phyloP scores from a whole-genome alignment of 805 yeast genomes.

The Naumovozyma baii region DNA sequence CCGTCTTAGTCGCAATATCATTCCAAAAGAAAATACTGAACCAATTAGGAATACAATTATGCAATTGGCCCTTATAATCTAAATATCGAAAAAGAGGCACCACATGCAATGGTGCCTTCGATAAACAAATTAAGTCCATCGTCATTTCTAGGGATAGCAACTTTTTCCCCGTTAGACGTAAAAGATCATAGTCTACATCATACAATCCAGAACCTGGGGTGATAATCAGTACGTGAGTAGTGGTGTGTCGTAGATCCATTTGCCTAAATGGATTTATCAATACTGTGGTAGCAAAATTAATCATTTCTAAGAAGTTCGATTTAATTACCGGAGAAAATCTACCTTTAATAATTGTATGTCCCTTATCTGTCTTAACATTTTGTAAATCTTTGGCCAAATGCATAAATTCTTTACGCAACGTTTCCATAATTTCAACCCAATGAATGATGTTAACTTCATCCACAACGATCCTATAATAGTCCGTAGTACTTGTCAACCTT shows the following conservation, averaged over 20 bases:
- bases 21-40: conserved; percentile 88
- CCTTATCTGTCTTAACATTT: conserved; percentile 31
- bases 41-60: conserved; percentile 89
- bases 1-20: conserved; percentile 36
- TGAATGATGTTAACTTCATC: conserved; percentile 83
- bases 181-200: conserved; percentile 76
- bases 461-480: conserved; percentile 86
- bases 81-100: conserved; percentile 79
- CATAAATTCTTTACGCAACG: conserved; percentile 74
- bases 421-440: conserved; percentile 90
- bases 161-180: conserved; percentile 66
- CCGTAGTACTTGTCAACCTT: conserved; percentile 54
- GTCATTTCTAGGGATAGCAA: conserved; percentile 74
- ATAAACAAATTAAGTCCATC: conserved; percentile 76
- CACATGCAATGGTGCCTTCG: conserved; percentile 85
- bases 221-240: conserved; percentile 78
- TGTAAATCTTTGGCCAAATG: conserved; percentile 68
- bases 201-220: conserved; percentile 91
- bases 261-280: conserved; percentile 70
- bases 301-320: conserved; percentile 80
- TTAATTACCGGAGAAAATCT: conserved; percentile 76
- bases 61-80: conserved; percentile 40
- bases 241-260: conserved; percentile 79
- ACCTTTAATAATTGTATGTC: conserved; percentile 39
- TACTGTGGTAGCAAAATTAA: conserved; percentile 72